These are phyloP conservation scores for Cyberlindnera mississippiensis DNA, from an alignment of 805 yeast species.

Conservation along the genomic window DNA sequence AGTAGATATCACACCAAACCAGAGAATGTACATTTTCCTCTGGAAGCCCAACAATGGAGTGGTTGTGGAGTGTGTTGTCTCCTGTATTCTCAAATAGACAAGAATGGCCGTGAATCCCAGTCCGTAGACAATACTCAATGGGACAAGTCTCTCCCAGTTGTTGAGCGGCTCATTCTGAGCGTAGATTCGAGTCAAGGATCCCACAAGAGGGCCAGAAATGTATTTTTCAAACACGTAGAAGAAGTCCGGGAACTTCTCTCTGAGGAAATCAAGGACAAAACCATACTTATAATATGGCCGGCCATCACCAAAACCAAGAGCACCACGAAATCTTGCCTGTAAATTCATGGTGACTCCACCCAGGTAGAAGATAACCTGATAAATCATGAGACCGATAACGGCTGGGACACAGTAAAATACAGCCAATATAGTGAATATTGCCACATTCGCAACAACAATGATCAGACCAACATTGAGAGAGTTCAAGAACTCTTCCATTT, in stretches of 20 bases:
- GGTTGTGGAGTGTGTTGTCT: too few species aligned
- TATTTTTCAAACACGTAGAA: too few species aligned
- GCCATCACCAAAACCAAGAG: constrained; percentile 33
- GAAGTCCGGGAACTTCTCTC: too few species aligned
- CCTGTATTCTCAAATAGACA: too few species aligned
- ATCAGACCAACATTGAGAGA: constrained; percentile 17
- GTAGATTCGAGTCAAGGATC: too few species aligned
- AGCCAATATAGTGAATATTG: constrained; percentile 35
- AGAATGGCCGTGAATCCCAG: too few species aligned
- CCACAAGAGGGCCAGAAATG: too few species aligned
- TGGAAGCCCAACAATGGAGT: constrained; percentile 45
- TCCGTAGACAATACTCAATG: too few species aligned
- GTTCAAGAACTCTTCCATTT: constrained; percentile 16
- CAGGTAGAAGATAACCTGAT: constrained; percentile 14
- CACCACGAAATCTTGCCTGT: constrained; percentile 25
- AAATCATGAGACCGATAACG: constrained; percentile 34
- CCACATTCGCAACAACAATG: constrained; percentile 26
- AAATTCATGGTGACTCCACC: neutral
- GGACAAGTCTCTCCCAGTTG: too few species aligned
- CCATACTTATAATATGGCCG: too few species aligned
- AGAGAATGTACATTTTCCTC: constrained; percentile 46
- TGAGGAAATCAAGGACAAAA: too few species aligned
- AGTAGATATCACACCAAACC: constrained; percentile 57
- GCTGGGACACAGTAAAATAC: constrained; percentile 47
- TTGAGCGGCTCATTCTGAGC: too few species aligned